A percentile compares a stretch with the other conserved stretches of the same genome.
These are phyloP conservation scores for Fusarium clavum DNA, from an alignment of 2,329 filamentous ascomycete genomes.

Conservation along the genomic window DNA sequence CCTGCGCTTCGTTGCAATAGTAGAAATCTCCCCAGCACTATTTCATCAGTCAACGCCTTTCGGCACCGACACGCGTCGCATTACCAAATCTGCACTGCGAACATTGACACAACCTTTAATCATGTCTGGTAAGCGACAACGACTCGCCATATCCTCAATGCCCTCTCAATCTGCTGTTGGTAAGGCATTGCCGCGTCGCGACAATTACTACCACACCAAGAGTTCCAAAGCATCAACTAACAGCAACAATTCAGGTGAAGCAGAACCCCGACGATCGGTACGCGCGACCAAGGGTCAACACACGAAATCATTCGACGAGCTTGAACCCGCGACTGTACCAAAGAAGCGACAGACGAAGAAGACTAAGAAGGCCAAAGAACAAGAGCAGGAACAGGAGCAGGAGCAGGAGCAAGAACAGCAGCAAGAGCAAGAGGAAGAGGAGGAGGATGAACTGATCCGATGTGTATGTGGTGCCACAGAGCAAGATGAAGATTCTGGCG, in stretches of 20 bases:
- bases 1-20: constrained; percentile 46
- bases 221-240: constrained; percentile 38
- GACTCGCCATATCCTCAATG: constrained; percentile 34
- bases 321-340: constrained; percentile 68
- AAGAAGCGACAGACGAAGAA: constrained; percentile 65
- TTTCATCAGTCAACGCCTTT: constrained; percentile 21
- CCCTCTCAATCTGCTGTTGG: constrained; percentile 22
- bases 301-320: constrained; percentile 84
- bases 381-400: constrained; percentile 64
- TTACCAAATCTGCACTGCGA: constrained; percentile 3
- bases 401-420: constrained; percentile 57
- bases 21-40: constrained; percentile 43
- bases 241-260: constrained; percentile 55
- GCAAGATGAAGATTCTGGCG: constrained; percentile 85
- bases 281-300: constrained; percentile 97
- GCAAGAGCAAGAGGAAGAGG: constrained; percentile 64
- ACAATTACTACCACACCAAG: constrained; percentile 17
- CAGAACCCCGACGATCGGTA: constrained; percentile 91
- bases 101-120: constrained; percentile 21
- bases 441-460: constrained; percentile 79
- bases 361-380: constrained; percentile 68
- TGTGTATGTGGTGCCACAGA: constrained; percentile 93
- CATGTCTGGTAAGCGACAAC: constrained; percentile 54
- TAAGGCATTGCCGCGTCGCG: constrained; percentile 17
- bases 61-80: constrained; percentile 27